These are phyloP conservation scores for Ascochyta lentis DNA, from an alignment of 2,329 filamentous ascomycete species.

Conservation along the genomic window DNA sequence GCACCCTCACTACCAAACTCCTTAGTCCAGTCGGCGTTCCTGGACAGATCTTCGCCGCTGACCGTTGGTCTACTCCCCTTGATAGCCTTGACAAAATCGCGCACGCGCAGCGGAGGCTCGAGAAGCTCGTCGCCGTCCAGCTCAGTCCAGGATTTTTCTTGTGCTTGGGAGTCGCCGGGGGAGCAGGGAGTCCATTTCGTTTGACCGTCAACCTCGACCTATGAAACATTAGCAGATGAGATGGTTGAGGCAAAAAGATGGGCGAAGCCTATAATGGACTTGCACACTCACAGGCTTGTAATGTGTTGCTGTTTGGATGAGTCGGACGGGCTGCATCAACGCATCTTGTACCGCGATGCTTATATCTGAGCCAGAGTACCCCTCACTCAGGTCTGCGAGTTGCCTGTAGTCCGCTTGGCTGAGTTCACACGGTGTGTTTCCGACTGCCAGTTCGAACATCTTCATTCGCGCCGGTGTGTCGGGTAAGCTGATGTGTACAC, in stretches of 20 bases:
- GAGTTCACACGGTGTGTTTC: conserved; percentile 86
- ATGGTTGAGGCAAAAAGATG: too few species aligned
- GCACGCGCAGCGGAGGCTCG: conserved; percentile 83
- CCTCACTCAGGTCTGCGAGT: conserved; percentile 82
- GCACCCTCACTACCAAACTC: conserved; percentile 94
- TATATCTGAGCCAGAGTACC: conserved; percentile 96
- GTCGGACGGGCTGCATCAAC: conserved; percentile 94
- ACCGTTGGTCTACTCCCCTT: conserved; percentile 89
- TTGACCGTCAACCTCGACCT: conserved; percentile 73
- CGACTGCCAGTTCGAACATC: conserved; percentile 97
- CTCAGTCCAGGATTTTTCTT: conserved; percentile 93
- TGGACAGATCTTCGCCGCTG: conserved; percentile 80
- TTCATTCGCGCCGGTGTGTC: conserved; percentile 85
- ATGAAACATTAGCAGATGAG: neutral
- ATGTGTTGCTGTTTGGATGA: conserved; percentile 96
- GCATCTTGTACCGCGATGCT: conserved; percentile 94
- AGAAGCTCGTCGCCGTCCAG: conserved; percentile 83
- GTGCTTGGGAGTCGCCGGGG: conserved; percentile 82
- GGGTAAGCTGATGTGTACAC: conserved; percentile 94
- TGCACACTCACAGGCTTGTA: conserved; percentile 78
- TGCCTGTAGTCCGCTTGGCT: conserved; percentile 78
- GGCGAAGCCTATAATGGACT: too few species aligned
- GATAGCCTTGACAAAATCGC: conserved; percentile 93
- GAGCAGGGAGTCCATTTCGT: conserved; percentile 87
- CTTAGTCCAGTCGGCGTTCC: conserved; percentile 90